Conservation (phyloP, 2,329 filamentous ascomycete species). For the Cercospora berteroae region DNA sequence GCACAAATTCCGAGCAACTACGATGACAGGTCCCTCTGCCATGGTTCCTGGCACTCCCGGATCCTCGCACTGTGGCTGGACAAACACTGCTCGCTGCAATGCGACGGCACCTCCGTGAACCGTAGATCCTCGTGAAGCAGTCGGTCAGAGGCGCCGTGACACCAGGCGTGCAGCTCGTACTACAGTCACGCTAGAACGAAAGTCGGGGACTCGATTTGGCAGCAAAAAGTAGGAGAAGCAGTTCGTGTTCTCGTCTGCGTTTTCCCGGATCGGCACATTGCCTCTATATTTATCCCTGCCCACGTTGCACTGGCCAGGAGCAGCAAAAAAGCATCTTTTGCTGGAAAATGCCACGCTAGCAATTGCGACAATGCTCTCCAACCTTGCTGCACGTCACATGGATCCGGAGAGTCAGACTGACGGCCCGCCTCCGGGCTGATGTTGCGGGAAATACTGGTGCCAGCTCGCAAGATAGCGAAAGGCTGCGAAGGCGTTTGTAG, state of each 20-base stretch:
- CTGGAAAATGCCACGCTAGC: not conserved
- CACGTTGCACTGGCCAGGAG: constrained; percentile 3
- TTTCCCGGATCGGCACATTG: not conserved
- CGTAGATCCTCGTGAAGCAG: not conserved
- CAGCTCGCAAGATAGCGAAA: not conserved
- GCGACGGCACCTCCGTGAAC: not conserved
- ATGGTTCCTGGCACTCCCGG: constrained; percentile 8
- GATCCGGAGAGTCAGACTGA: not conserved
- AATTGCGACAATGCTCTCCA: not conserved
- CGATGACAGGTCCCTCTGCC: constrained; percentile 2
- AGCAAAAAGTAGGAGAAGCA: not conserved
- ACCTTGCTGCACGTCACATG: not conserved
- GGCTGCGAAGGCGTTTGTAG: not conserved
- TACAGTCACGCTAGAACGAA: not conserved
- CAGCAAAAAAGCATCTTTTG: not conserved
- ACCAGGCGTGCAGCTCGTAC: constrained; percentile 5
- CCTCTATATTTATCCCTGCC: constrained; percentile 10
- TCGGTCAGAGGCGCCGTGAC: not conserved
- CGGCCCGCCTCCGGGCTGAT: not conserved
- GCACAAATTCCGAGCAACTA: not conserved
- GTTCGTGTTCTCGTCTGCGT: not conserved
- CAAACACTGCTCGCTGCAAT: not conserved
- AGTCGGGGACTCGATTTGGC: not conserved
- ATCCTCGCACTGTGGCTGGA: not conserved
- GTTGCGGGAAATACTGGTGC: not conserved